Conservation (phyloP, 1,284 basidiomycete genomes). For the Fomitopsis palustris region DNA sequence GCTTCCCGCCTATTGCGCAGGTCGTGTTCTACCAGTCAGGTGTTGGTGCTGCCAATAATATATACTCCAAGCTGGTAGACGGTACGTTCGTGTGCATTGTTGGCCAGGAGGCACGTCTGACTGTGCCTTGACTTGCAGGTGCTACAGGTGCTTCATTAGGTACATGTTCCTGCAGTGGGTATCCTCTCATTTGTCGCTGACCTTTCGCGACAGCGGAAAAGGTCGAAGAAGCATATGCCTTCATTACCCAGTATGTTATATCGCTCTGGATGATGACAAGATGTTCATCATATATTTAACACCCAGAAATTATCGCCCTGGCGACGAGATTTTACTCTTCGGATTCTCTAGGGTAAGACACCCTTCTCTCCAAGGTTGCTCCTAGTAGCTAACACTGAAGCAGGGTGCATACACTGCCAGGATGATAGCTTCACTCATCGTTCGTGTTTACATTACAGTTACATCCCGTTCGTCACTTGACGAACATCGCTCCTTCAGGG, state of each 20-base stretch:
- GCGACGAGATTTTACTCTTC: conserved; percentile 77
- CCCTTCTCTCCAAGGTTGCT: neutral
- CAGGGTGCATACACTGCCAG: conserved; percentile 71
- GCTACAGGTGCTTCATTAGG: conserved; percentile 57
- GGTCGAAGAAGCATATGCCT: conserved; percentile 71
- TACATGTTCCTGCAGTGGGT: conserved; percentile 20
- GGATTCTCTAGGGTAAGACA: conserved; percentile 62
- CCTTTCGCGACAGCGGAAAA: conserved; percentile 46
- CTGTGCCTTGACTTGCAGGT: conserved; percentile 34
- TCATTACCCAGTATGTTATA: conserved; percentile 62
- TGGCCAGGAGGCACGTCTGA: neutral
- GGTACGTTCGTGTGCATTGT: conserved; percentile 18
- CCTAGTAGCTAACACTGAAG: conserved; percentile 5
- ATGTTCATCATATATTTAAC: neutral
- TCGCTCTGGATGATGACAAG: neutral
- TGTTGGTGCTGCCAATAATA: conserved; percentile 56
- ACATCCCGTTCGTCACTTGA: too few relatives aligned
- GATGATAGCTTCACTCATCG: conserved; percentile 68
- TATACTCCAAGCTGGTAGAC: conserved; percentile 43
- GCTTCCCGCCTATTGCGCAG: conserved; percentile 50
- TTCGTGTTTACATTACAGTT: conserved; percentile 26
- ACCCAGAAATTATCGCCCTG: conserved; percentile 51
- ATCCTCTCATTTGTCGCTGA: conserved; percentile 3
- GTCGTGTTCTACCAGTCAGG: conserved; percentile 72
- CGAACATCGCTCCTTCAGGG: conserved; percentile 12